These are phyloP conservation scores for Mollisiaceae sp. DNA, from an alignment of 2,329 filamentous ascomycete genomes.

Conservation along the genomic window DNA sequence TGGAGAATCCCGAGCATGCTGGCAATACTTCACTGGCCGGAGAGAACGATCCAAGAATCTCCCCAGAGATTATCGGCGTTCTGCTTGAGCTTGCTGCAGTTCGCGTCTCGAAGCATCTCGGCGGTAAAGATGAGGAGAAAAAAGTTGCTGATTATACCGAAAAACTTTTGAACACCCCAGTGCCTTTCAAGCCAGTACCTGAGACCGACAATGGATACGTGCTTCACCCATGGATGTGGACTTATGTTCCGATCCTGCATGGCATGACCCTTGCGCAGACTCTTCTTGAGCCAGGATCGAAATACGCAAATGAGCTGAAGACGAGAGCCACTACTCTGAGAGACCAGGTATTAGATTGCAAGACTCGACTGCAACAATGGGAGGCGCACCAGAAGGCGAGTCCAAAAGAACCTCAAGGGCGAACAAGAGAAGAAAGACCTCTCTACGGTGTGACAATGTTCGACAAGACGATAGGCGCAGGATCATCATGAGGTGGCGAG, in stretches of 20 bases:
- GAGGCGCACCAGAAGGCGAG: neutral
- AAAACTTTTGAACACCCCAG: conserved; percentile 31
- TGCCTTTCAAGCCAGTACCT: conserved; percentile 29
- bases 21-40: conserved; percentile 22
- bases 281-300: conserved; percentile 36
- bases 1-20: conserved; percentile 38
- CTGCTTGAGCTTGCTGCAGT: conserved; percentile 52
- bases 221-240: conserved; percentile 15
- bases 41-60: conserved; percentile 44
- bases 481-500: conserved; percentile 6
- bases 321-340: conserved; percentile 20
- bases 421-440: neutral
- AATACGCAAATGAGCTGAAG: conserved; percentile 26
- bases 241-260: conserved; percentile 45
- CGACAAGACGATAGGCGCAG: neutral
- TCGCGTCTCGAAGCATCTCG: conserved; percentile 45
- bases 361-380: conserved; percentile 13
- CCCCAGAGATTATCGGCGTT: conserved; percentile 48
- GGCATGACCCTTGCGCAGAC: conserved; percentile 48
- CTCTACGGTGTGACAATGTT: neutral
- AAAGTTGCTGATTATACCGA: conserved; percentile 48
- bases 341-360: conserved; percentile 1
- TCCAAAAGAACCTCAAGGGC: neutral
- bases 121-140: conserved; percentile 46
- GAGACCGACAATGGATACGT: conserved; percentile 12